phyloP scores from a whole-genome alignment of 225 moss, liverwort and hornwort species.

The Polytrichum formosum region DNA sequence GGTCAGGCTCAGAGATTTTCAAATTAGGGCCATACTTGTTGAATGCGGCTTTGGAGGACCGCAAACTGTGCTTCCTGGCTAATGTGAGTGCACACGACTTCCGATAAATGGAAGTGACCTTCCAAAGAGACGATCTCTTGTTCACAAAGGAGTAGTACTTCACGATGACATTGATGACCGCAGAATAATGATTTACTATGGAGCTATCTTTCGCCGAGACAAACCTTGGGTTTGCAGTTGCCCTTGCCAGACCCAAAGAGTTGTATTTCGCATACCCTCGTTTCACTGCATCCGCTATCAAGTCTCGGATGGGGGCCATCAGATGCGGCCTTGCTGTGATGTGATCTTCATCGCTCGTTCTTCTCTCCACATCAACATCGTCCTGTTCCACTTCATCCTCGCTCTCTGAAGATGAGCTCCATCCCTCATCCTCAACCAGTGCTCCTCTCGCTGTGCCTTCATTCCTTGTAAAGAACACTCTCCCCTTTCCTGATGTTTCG shows the following conservation, averaged over 20 bases:
- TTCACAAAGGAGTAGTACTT: constrained; percentile 61
- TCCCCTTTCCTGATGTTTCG: neutral
- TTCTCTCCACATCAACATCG: neutral
- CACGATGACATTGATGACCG: constrained; percentile 47
- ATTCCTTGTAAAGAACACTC: neutral
- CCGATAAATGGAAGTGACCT: constrained; percentile 50
- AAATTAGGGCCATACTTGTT: constrained; percentile 49
- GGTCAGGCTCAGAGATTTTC: constrained; percentile 30
- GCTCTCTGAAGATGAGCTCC: neutral
- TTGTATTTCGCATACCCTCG: constrained; percentile 59
- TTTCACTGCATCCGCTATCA: constrained; percentile 33
- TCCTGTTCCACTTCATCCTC: constrained; percentile 1
- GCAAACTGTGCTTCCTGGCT: constrained; percentile 48
- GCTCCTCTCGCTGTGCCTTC: neutral
- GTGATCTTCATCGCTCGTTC: neutral
- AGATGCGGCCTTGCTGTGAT: constrained; percentile 27
- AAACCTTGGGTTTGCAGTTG: constrained; percentile 50
- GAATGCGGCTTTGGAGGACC: constrained; percentile 50
- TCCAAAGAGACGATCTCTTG: constrained; percentile 56
- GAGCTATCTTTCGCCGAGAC: constrained; percentile 35
- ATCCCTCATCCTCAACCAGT: neutral
- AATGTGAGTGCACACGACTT: constrained; percentile 60
- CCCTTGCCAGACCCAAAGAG: constrained; percentile 46
- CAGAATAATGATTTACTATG: constrained; percentile 47
- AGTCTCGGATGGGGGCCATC: constrained; percentile 44